A percentile compares a stretch with the other conserved stretches of the same genome.
Conservation (phyloP, 805 yeast species). For the Soucietia sequanensis region DNA sequence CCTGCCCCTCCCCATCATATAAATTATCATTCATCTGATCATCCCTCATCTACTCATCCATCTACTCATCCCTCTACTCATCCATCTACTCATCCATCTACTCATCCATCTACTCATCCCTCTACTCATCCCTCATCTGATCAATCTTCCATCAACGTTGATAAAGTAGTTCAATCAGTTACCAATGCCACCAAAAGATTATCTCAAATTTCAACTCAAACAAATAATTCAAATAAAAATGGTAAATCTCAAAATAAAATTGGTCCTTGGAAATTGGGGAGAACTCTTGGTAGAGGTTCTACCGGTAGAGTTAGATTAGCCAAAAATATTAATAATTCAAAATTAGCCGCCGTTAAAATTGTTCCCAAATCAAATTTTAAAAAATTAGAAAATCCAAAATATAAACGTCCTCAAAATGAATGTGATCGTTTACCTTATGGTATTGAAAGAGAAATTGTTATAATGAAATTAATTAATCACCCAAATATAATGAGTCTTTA, state of each 20-base stretch:
- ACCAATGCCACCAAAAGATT: slow-evolving; percentile 48
- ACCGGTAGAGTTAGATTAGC: slow-evolving; percentile 95
- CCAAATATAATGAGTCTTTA: slow-evolving; percentile 75
- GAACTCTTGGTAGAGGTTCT: slow-evolving; percentile 94
- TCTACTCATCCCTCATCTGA: too few relatives aligned
- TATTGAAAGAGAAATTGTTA: slow-evolving; percentile 82
- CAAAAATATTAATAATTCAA: slow-evolving; percentile 77
- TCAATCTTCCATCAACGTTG: slow-evolving; percentile 25
- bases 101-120: too few relatives aligned
- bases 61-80: not conserved
- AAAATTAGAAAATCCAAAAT: slow-evolving; percentile 46
- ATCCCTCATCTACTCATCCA: too few relatives aligned
- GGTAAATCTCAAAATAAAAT: slow-evolving; percentile 54
- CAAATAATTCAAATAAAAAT: slow-evolving; percentile 41
- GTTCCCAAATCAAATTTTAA: slow-evolving; percentile 81
- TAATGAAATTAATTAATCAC: slow-evolving; percentile 78
- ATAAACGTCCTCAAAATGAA: slow-evolving; percentile 35
- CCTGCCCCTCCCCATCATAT: too few relatives aligned
- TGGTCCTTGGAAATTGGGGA: slow-evolving; percentile 97
- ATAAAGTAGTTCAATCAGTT: slow-evolving; percentile 44
- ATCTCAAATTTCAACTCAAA: slow-evolving; percentile 48
- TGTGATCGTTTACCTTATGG: slow-evolving; percentile 69
- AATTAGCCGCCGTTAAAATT: slow-evolving; percentile 94
- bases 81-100: too few relatives aligned
- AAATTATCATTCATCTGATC: too few relatives aligned